Conservation (phyloP, 768 basidiomycete genomes). For the Leccinellum rugosiceps region DNA sequence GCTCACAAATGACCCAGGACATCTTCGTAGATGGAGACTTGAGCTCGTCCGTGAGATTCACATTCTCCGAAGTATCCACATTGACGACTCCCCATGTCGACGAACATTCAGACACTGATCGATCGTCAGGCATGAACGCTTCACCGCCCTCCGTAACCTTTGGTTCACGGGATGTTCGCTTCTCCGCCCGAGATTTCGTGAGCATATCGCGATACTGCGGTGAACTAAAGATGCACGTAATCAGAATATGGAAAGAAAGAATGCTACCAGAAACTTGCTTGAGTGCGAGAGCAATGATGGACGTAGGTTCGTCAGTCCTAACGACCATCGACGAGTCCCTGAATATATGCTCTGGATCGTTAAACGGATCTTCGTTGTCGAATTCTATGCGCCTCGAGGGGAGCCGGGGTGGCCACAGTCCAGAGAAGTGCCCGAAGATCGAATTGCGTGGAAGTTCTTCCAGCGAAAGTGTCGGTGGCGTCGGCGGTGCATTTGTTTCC, state of each 20-base stretch:
- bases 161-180: conserved; percentile 57
- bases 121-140: conserved; percentile 91
- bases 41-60: conserved; percentile 74
- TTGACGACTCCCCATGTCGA: conserved; percentile 95
- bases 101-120: conserved; percentile 73
- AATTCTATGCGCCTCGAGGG: conserved; percentile 52
- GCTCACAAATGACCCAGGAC: conserved; percentile 79
- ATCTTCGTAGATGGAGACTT: conserved; percentile 72
- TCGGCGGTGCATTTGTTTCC: conserved; percentile 38
- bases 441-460: conserved; percentile 59
- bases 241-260: conserved; percentile 4
- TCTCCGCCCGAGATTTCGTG: conserved; percentile 72
- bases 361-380: conserved; percentile 64
- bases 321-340: conserved; percentile 93
- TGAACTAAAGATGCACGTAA: conserved; percentile 45
- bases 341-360: conserved; percentile 90
- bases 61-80: conserved; percentile 61
- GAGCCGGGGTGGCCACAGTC: conserved; percentile 69
- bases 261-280: conserved; percentile 50
- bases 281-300: conserved; percentile 92
- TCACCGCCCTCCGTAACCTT: conserved; percentile 67
- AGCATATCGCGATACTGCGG: conserved; percentile 81
- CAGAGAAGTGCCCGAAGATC: conserved; percentile 66
- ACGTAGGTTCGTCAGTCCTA: conserved; percentile 94
- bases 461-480: conserved; percentile 49